Evolutionary conservation across 1,284 basidiomycete genomes (phyloP).

Genomic region (Rhizoctonia solani): DNA sequence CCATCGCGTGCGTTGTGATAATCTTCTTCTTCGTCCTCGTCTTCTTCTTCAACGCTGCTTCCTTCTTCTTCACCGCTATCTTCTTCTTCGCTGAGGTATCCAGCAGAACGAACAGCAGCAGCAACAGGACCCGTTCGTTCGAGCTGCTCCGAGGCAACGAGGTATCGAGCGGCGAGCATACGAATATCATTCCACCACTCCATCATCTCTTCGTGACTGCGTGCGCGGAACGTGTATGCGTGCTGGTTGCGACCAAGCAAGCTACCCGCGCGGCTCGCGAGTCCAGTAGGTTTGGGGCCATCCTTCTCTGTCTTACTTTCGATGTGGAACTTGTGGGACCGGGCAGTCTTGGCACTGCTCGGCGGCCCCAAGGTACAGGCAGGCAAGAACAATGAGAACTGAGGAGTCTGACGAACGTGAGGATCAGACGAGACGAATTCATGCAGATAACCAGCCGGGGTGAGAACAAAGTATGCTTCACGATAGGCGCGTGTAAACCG

Average conservation of each 20-base stretch:
- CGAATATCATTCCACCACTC: slow-evolving; percentile 99
- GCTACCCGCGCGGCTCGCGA: slow-evolving; percentile 47
- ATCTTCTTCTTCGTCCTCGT: slow-evolving; percentile 55
- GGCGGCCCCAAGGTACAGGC: slow-evolving; percentile 96
- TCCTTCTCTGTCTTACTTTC: slow-evolving; percentile 78
- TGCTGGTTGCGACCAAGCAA: slow-evolving; percentile 54
- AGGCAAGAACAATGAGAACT: slow-evolving; percentile 91
- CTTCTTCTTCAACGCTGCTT: slow-evolving; percentile 73
- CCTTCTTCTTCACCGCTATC: slow-evolving; percentile 69
- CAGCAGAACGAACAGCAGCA: slow-evolving; percentile 87
- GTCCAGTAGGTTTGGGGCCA: slow-evolving; percentile 62
- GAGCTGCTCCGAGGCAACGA: slow-evolving; percentile 93
- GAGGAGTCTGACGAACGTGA: slow-evolving; percentile 65
- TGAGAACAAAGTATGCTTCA: slow-evolving; percentile 91
- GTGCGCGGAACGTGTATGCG: slow-evolving; percentile 90
- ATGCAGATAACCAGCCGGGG: slow-evolving; percentile 94
- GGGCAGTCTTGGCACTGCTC: slow-evolving; percentile 65
- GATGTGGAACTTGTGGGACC: slow-evolving; percentile 96
- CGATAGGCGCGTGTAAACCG: slow-evolving; percentile 91
- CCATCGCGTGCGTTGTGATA: slow-evolving; percentile 53
- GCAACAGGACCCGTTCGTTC: slow-evolving; percentile 92
- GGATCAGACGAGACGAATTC: slow-evolving; percentile 85
- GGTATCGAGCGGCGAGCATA: slow-evolving; percentile 95
- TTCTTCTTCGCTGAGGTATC: slow-evolving; percentile 80
- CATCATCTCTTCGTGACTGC: slow-evolving; percentile 97